These are phyloP conservation scores for Coprinopsis marcescibilis DNA, from an alignment of 768 basidiomycete species.

Conservation along the genomic window DNA sequence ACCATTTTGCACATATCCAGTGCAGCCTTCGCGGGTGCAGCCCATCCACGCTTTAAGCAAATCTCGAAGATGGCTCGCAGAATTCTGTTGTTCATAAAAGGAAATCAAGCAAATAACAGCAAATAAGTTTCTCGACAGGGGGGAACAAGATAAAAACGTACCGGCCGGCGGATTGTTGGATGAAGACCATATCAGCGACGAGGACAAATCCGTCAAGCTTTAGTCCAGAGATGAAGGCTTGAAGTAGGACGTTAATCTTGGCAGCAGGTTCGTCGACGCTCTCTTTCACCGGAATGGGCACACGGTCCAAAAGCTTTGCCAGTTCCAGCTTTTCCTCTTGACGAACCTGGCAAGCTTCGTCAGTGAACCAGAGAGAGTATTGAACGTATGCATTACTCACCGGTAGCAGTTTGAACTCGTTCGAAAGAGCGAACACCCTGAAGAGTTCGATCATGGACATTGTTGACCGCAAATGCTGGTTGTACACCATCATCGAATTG, in stretches of 20 bases:
- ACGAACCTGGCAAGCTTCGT: constrained; percentile 4
- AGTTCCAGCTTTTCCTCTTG: constrained; percentile 85
- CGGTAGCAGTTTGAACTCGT: constrained; percentile 88
- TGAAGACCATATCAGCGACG: constrained; percentile 91
- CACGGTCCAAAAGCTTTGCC: constrained; percentile 83
- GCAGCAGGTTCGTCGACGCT: constrained; percentile 93
- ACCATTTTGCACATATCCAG: constrained; percentile 97
- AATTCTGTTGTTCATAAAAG: constrained; percentile 51
- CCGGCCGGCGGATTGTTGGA: constrained; percentile 95
- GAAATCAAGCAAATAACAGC: not conserved
- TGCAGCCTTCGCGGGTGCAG: constrained; percentile 84
- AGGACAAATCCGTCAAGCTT: constrained; percentile 83
- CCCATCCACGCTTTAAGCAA: constrained; percentile 97
- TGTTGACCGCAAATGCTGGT: constrained; percentile 82
- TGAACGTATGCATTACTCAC: constrained; percentile 4
- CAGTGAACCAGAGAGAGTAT: not conserved
- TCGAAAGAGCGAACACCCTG: constrained; percentile 90
- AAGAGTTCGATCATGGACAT: constrained; percentile 91
- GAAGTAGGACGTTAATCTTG: constrained; percentile 94
- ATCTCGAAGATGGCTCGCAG: constrained; percentile 97
- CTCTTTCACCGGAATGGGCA: constrained; percentile 97
- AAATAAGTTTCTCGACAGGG: not conserved
- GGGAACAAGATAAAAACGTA: constrained; percentile 22
- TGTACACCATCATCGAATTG: constrained; percentile 94
- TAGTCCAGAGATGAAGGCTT: constrained; percentile 90